Evolutionary conservation across 345 rosid species (phyloP), one percentile per base, ranked within the genome.

Genomic region (Draba incana): DNA sequence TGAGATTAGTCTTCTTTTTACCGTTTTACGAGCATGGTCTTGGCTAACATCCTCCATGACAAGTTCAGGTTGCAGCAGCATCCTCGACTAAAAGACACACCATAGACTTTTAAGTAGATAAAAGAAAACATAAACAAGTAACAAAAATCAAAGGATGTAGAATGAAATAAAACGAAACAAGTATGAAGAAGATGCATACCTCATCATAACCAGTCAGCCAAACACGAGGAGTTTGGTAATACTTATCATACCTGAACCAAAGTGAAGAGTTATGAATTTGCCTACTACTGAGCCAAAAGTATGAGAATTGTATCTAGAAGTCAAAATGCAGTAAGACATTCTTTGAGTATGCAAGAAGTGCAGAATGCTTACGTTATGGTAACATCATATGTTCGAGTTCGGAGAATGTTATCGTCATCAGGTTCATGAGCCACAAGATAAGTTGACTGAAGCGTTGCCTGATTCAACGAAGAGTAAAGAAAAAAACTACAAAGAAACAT

Each of bases 181-280:
- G 46, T 58, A 35, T 16, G 53, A 67, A 62, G 14, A 56, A 50
- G 68, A 70, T 45, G 70, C 83, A 57, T 37, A 88, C 98, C 93
- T 90, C 97, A 61, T 90, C 97, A 73, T 92, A 88, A 71, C 97
- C 97, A 67, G 96, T 90, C 66, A 90, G 85, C 93, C 93, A 92
- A 52, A 92, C 97, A 54, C 96, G 91, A 47, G 98, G 98, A 48
- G 92, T 92, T 82, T 92, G 96, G 76, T 92, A 90, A 78, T 89
- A 90, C 73, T 90, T 88, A 54, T 90, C 97, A 74, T 88, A 90
- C 77, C 98, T 92, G 81, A 54, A 71, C 60, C 46, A 24, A 57
- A 62, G 49, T 47, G 5, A 16, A 75, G 3, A 67, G 10, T 16
- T 14, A 4, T 28, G 9, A 52, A 14, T 11, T 43, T 54, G 15